Percentiles rank a stretch among this genome's conserved stretches.
phyloP scores from a whole-genome alignment of 768 basidiomycete species.

The Serpula lacrymans region DNA sequence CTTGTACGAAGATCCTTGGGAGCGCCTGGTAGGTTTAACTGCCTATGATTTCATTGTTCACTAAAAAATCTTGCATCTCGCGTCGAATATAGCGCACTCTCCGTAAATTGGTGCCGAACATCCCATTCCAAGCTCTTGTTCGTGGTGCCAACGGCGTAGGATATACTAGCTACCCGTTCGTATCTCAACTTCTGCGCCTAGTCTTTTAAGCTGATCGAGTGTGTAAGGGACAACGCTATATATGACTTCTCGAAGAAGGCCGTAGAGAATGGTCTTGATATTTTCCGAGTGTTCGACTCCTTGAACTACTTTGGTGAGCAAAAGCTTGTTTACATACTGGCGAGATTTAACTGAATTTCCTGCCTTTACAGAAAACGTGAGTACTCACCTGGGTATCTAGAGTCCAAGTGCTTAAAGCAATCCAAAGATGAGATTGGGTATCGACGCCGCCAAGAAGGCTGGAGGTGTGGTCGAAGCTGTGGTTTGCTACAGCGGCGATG shows the following conservation, averaged over 20 bases:
- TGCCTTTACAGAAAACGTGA: slow-evolving; percentile 60
- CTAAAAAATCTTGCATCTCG: slow-evolving; percentile 9
- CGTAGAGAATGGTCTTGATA: slow-evolving; percentile 99
- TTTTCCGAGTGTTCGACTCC: slow-evolving; percentile 99
- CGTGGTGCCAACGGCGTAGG: slow-evolving; percentile 99
- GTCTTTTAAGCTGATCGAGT: slow-evolving; percentile 9
- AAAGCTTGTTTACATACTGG: slow-evolving; percentile 1
- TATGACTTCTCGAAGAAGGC: slow-evolving; percentile 99
- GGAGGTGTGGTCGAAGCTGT: slow-evolving; percentile 98
- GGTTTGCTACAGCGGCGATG: slow-evolving; percentile 98
- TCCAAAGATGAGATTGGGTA: slow-evolving; percentile 88
- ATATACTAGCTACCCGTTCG: slow-evolving; percentile 96
- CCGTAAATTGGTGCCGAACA: slow-evolving; percentile 95
- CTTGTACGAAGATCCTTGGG: slow-evolving; percentile 99
- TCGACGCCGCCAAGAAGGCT: slow-evolving; percentile 99
- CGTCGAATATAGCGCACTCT: slow-evolving; percentile 63
- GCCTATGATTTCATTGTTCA: neutral
- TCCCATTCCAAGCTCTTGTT: slow-evolving; percentile 96
- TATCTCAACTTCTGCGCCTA: slow-evolving; percentile 7
- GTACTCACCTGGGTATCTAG: slow-evolving; percentile 19
- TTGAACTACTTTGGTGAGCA: slow-evolving; percentile 93
- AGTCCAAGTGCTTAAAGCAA: neutral
- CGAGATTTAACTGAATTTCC: slow-evolving; percentile 1
- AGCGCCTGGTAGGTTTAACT: slow-evolving; percentile 67
- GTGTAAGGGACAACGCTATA: slow-evolving; percentile 87